Evolutionary conservation across 331 rosid genomes (phyloP).

Genomic region (Quercus phellos): DNA sequence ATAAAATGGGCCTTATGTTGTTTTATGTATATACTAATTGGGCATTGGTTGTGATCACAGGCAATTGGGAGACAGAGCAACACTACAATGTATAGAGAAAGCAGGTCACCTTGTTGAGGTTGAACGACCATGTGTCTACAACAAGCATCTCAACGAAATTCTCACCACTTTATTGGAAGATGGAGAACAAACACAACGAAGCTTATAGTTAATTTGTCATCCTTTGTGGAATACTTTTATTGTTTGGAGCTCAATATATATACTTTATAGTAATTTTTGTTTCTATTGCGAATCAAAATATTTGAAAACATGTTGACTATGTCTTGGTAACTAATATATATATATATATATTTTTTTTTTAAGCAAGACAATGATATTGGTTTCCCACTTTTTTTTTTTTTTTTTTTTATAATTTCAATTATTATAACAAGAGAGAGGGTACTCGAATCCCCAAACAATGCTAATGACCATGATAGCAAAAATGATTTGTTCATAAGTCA

Average conservation of each 20-base stretch:
- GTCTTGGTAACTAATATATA: too few species aligned
- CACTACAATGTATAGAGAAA: conserved; percentile 12
- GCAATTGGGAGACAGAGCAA: conserved; percentile 14
- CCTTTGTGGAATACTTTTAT: background rate
- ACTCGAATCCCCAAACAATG: too few species aligned
- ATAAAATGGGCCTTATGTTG: background rate
- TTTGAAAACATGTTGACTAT: too few species aligned
- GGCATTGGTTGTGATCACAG: background rate
- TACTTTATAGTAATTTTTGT: too few species aligned
- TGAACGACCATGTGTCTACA: conserved; percentile 21
- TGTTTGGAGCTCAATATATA: background rate
- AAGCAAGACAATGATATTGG: too few species aligned
- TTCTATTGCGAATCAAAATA: too few species aligned
- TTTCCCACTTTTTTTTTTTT: too few species aligned
- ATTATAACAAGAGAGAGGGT: too few species aligned
- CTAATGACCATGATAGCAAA: too few species aligned
- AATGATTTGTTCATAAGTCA: too few species aligned
- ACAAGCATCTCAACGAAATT: conserved; percentile 13
- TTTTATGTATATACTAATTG: background rate
- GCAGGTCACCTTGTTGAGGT: conserved; percentile 24
- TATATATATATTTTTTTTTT: too few species aligned
- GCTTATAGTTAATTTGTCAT: background rate
- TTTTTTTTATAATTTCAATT: too few species aligned
- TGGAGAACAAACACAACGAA: background rate
- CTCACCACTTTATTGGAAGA: conserved; percentile 5